These are phyloP conservation scores for Xerocomus brunneocitrinus DNA, from an alignment of 768 basidiomycete genomes.

Conservation along the genomic window DNA sequence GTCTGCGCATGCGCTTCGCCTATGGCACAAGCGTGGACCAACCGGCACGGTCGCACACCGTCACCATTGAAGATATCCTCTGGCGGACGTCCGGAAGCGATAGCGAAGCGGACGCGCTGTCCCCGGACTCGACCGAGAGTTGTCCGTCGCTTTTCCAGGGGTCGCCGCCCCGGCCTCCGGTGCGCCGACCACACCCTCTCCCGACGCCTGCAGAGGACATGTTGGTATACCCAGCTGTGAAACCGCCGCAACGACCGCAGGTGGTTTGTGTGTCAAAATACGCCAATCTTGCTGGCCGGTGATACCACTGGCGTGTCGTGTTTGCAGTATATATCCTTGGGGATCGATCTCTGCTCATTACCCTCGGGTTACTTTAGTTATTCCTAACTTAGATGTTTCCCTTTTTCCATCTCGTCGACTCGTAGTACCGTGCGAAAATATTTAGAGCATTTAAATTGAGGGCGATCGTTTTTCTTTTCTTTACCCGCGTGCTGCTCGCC, in stretches of 20 bases:
- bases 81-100: conserved; percentile 24
- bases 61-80: conserved; percentile 23
- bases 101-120: conserved; percentile 16
- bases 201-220: conserved; percentile 56
- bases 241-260: conserved; percentile 5
- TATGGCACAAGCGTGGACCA: conserved; percentile 23
- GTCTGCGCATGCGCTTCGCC: conserved; percentile 38
- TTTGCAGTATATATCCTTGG: too few relatives aligned
- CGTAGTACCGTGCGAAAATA: conserved; percentile 16
- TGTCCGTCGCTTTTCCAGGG: conserved; percentile 10
- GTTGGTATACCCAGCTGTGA: conserved; percentile 28
- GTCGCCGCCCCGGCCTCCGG: conserved; percentile 10
- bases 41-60: conserved; percentile 26
- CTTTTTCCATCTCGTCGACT: background rate
- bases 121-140: conserved; percentile 20
- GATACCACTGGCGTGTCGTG: background rate
- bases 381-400: background rate
- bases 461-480: background rate
- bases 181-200: conserved; percentile 41
- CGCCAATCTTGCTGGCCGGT: conserved; percentile 31
- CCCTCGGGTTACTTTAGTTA: background rate
- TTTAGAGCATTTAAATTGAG: background rate
- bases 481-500: conserved; percentile 16
- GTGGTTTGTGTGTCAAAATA: conserved; percentile 24
- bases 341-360: conserved; percentile 4